Percentiles rank a stretch among this genome's conserved stretches.
phyloP scores from a whole-genome alignment of 23 red algal genomes.

The Agarophyton chilense region DNA sequence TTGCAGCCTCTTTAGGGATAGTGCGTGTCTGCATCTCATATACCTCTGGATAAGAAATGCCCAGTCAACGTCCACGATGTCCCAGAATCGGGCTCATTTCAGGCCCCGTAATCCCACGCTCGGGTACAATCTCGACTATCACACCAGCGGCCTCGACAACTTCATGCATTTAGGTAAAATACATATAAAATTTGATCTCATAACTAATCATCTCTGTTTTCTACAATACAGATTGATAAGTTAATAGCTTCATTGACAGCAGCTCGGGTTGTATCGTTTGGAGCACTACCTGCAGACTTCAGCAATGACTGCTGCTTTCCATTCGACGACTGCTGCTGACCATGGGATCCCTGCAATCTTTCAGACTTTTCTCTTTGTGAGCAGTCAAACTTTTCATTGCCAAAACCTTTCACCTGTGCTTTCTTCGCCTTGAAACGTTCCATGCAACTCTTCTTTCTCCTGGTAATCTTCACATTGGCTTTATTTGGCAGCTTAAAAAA shows the following conservation, averaged over 20 bases:
- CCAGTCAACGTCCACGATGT: constrained; percentile 57
- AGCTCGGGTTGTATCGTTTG: no score
- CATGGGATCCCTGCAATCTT: no score
- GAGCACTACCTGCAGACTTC: no score
- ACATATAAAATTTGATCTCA: no score
- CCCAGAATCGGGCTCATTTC: constrained; percentile 68
- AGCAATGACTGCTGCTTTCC: no score
- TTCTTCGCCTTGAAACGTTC: background rate
- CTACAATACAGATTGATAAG: no score
- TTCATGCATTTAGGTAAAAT: constrained; percentile 44
- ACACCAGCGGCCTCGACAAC: constrained; percentile 23
- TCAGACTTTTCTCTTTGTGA: no score
- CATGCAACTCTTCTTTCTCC: background rate
- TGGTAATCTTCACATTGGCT: background rate
- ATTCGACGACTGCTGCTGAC: no score
- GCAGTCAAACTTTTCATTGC: no score
- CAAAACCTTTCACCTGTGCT: no score
- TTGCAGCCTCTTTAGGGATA: constrained; percentile 37
- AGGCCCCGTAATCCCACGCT: constrained; percentile 39
- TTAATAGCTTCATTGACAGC: no score
- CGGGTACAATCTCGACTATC: constrained; percentile 8
- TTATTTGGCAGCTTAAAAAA: background rate
- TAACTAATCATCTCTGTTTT: no score
- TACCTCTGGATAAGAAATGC: constrained; percentile 61
- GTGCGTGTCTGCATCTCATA: constrained; percentile 67